These are phyloP conservation scores for Mariannaea sp. DNA, from an alignment of 2,329 filamentous ascomycete species.

Conservation along the genomic window DNA sequence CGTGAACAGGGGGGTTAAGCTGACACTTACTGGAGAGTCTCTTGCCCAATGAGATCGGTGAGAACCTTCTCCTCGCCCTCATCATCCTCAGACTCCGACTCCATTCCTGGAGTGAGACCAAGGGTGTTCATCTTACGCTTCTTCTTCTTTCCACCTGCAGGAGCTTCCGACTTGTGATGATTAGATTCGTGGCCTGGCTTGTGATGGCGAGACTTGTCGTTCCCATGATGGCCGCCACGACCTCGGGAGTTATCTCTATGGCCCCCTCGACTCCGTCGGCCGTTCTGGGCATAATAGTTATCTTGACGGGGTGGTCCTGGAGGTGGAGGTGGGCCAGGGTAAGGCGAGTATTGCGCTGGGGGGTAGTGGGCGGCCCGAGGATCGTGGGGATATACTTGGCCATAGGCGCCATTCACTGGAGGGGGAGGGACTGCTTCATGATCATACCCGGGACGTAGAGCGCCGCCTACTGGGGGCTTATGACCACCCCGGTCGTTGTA, in stretches of 20 bases:
- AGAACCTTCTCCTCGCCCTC: slow-evolving; percentile 73
- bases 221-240: slow-evolving; percentile 45
- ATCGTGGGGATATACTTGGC: slow-evolving; percentile 48
- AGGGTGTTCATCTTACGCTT: slow-evolving; percentile 74
- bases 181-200: slow-evolving; percentile 44
- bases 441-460: slow-evolving; percentile 44
- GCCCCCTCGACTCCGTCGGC: slow-evolving; percentile 44
- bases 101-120: slow-evolving; percentile 70
- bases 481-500: slow-evolving; percentile 52
- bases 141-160: slow-evolving; percentile 66
- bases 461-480: slow-evolving; percentile 40
- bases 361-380: slow-evolving; percentile 44
- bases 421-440: slow-evolving; percentile 42
- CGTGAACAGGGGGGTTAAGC: neutral
- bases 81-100: slow-evolving; percentile 68
- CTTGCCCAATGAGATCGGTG: slow-evolving; percentile 59
- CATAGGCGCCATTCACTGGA: slow-evolving; percentile 45
- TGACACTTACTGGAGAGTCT: slow-evolving; percentile 58
- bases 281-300: slow-evolving; percentile 43
- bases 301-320: slow-evolving; percentile 43
- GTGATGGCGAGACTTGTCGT: slow-evolving; percentile 51
- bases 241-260: slow-evolving; percentile 49
- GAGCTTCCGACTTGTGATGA: slow-evolving; percentile 45
- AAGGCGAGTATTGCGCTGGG: slow-evolving; percentile 45
- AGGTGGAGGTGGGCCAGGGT: slow-evolving; percentile 47